Base-by-base conservation (phyloP, 345 rosid genomes). In the Ricinus communis region DNA sequence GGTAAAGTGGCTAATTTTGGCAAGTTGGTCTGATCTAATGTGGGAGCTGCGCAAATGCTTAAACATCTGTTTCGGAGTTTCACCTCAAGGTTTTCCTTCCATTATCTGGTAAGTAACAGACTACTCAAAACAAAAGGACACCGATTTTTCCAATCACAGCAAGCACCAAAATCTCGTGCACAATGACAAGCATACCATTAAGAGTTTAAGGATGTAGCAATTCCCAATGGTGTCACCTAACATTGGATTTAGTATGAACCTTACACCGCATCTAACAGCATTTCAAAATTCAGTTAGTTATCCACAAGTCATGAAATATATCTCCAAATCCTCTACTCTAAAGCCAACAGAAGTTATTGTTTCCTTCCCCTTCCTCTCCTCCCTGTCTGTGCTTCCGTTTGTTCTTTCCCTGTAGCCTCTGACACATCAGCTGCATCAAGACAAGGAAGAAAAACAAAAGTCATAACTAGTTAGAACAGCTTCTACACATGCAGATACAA, bases 361-460 rank as follows among this genome's bases (percentile, higher is more conserved):
- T 91, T 93, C 80, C 96, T 85, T 77, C 96, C 98, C 78, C 96
- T 86, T 76, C 98, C 98, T 80, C 89, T 93, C 90, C 90, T 93
- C 5, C 68, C 72, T 30, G 85, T 83, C 71, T 81, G 98, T 22
- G 90, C 76, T 70, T 89, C 98, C 25, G 74, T 79, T 69, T 82
- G 97, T 56, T 91, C 96, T 76, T 89, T 93, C 60, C 94, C 93
- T 3, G 90, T 73, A 73, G 85, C 84, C 78, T 93, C 96, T 15
- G 94, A 69, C 28, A 89, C 63, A 74, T 91, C 91, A 61, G 85
- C 98, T 93, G 87, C 85, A 81, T 50, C 38, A 28, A 10, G 53
- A 50, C 2, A 64, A 38, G 50, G 22, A 21, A 21, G 24, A 54
- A 28, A 47, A 52, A 51, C 15, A 63, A 22, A 28, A 22, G 65